These are phyloP conservation scores for Diplodia mutila DNA, from an alignment of 2,329 filamentous ascomycete species.

Conservation along the genomic window DNA sequence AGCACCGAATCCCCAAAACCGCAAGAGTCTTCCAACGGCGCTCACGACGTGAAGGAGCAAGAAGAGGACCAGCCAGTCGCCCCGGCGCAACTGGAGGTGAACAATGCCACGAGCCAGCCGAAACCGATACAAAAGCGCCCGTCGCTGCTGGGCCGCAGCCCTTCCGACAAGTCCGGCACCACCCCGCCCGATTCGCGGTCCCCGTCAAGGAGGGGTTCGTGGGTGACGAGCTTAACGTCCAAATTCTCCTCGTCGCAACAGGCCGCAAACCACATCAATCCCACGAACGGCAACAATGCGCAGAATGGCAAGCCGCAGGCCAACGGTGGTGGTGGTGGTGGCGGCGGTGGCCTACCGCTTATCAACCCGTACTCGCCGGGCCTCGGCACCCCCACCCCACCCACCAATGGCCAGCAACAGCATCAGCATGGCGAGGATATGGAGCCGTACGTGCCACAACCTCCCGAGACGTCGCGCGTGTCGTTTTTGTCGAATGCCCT, in stretches of 20 bases:
- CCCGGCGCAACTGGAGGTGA: background rate
- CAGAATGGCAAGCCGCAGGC: conserved; percentile 27
- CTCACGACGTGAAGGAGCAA: conserved; percentile 5
- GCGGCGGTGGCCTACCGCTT: conserved; percentile 28
- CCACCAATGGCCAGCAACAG: conserved; percentile 54
- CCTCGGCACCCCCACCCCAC: conserved; percentile 45
- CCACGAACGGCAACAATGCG: background rate
- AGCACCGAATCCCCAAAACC: background rate
- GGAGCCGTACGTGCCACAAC: conserved; percentile 72
- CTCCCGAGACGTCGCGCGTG: conserved; percentile 69
- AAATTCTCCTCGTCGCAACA: conserved; percentile 75
- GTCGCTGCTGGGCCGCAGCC: conserved; percentile 46
- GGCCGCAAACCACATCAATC: conserved; percentile 29
- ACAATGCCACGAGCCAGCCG: conserved; percentile 28
- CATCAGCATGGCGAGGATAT: conserved; percentile 37
- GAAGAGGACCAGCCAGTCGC: background rate
- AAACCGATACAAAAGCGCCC: conserved; percentile 45
- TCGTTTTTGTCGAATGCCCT: conserved; percentile 82
- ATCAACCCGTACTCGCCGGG: conserved; percentile 37
- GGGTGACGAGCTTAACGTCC: conserved; percentile 91
- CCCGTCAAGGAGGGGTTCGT: conserved; percentile 68
- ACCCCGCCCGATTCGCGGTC: conserved; percentile 37
- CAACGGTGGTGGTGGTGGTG: conserved; percentile 28
- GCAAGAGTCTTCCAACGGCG: background rate
- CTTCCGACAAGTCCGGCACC: conserved; percentile 41